A percentile compares a stretch with the other conserved stretches of the same genome.
phyloP scores from a whole-genome alignment of 139 green algal species.

The Chlorella sp. region DNA sequence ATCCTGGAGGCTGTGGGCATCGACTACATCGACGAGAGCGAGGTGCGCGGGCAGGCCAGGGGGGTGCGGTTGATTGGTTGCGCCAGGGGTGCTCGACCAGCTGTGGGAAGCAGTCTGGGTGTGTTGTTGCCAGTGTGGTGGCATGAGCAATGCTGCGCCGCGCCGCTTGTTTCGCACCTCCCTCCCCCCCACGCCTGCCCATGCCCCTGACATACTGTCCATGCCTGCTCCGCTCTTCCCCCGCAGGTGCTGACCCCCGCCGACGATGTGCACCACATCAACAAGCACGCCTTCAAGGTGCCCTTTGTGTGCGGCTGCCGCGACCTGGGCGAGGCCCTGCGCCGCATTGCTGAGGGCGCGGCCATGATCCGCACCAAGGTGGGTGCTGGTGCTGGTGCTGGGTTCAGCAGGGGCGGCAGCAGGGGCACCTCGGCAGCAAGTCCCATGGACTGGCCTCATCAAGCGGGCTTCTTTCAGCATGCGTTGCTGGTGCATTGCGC shows the following conservation, averaged over 20 bases:
- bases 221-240: background rate
- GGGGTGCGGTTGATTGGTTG: background rate
- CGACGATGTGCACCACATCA: constrained; percentile 99
- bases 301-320: constrained; percentile 99
- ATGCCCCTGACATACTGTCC: too few relatives aligned
- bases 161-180: too few relatives aligned
- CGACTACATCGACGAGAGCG: constrained; percentile 99
- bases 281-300: constrained; percentile 99
- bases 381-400: too few relatives aligned
- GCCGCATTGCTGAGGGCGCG: constrained; percentile 96
- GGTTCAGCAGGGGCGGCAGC: too few relatives aligned
- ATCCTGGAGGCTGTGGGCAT: constrained; percentile 96
- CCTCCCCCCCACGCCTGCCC: too few relatives aligned
- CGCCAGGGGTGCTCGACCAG: too few relatives aligned
- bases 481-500: too few relatives aligned
- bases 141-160: too few relatives aligned
- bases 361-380: constrained; percentile 99
- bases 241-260: constrained; percentile 95
- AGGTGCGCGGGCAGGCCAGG: constrained; percentile 68
- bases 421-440: too few relatives aligned
- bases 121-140: background rate
- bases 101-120: too few relatives aligned
- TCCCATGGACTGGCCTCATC: too few relatives aligned
- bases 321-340: constrained; percentile 97
- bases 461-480: too few relatives aligned